Evolutionary conservation across 352 stramenopile species (phyloP).

Genomic region (Discostella stelligera): DNA sequence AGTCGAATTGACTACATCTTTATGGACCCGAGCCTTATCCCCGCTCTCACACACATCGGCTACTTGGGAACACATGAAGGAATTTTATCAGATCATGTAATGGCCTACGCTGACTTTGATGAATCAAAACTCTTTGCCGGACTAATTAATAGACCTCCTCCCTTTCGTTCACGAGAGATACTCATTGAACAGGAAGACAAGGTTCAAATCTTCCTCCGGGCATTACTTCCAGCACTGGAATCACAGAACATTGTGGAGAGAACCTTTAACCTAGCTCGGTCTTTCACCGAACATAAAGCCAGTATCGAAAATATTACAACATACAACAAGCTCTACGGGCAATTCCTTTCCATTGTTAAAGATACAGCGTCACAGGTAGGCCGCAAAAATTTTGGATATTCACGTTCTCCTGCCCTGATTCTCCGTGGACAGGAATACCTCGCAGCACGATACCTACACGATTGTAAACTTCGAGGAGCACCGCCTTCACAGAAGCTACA

Average conservation of each 20-base stretch:
- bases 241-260: no score
- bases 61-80: conserved; percentile 17
- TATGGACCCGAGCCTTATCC: background rate
- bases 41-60: background rate
- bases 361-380: background rate
- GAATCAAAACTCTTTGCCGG: background rate
- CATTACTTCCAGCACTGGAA: background rate
- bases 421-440: background rate
- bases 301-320: background rate
- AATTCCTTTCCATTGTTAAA: background rate
- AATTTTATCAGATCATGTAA: conserved; percentile 3
- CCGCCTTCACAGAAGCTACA: no score
- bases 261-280: background rate
- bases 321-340: conserved; percentile 12
- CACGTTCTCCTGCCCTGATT: background rate
- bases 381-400: conserved; percentile 21
- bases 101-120: conserved; percentile 4
- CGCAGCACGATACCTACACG: background rate
- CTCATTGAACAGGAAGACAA: conserved; percentile 11
- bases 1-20: conserved; percentile 16
- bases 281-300: background rate
- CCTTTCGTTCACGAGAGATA: conserved; percentile 7
- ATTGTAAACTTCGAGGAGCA: background rate
- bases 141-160: background rate
- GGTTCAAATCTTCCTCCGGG: background rate